Evolutionary conservation across 2,329 filamentous ascomycete genomes (phyloP).

Genomic region (Penicillium sp.): DNA sequence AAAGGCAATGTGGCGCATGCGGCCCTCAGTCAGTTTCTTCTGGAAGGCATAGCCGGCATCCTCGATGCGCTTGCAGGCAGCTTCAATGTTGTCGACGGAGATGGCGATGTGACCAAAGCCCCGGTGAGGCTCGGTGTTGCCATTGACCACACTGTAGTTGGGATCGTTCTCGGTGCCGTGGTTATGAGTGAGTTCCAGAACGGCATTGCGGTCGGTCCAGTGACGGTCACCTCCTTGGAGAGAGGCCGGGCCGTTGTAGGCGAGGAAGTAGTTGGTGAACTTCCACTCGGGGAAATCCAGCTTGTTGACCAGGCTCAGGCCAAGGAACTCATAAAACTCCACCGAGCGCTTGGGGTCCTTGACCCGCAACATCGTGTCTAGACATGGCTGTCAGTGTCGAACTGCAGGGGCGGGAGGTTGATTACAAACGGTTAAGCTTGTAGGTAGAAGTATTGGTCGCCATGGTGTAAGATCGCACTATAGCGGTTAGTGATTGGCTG

Average conservation of each 20-base stretch:
- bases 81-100: constrained; percentile 76
- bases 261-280: constrained; percentile 94
- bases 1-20: constrained; percentile 85
- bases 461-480: constrained; percentile 41
- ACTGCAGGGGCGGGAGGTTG: neutral
- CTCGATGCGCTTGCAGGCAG: constrained; percentile 81
- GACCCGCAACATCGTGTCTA: constrained; percentile 70
- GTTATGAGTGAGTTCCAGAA: constrained; percentile 79
- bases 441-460: constrained; percentile 57
- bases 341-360: constrained; percentile 87
- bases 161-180: constrained; percentile 86
- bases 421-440: constrained; percentile 57
- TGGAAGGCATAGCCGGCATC: constrained; percentile 89
- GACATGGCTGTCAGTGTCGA: neutral
- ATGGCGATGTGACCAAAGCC: constrained; percentile 86
- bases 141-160: constrained; percentile 74
- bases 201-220: constrained; percentile 77
- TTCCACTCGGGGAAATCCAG: constrained; percentile 78
- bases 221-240: constrained; percentile 65
- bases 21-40: constrained; percentile 86
- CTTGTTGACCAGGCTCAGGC: constrained; percentile 77
- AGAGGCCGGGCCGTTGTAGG: constrained; percentile 72
- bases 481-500: constrained; percentile 16
- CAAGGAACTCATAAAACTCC: constrained; percentile 90
- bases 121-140: constrained; percentile 81